Percentiles rank a stretch among this genome's conserved stretches.
Conservation (phyloP, 192 early-diverging fungal species). For the Umbelopsis sp. region DNA sequence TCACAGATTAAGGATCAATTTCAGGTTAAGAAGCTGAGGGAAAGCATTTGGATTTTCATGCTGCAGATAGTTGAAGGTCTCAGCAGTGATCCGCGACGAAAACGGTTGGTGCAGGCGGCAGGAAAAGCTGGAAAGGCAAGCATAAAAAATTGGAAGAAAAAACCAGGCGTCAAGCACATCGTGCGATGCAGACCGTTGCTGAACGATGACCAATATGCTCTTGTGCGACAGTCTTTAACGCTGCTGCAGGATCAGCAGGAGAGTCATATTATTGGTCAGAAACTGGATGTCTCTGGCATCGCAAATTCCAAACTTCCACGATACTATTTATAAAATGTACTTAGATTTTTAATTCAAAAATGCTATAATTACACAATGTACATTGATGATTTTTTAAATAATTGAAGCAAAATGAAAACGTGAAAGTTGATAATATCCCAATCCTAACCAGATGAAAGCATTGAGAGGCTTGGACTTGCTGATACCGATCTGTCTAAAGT, state of each 20-base stretch:
- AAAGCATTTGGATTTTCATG: slow-evolving; percentile 15
- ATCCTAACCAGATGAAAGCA: not conserved
- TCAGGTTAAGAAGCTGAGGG: not conserved
- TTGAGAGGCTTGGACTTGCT: not conserved
- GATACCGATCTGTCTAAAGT: not conserved
- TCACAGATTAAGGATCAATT: not conserved
- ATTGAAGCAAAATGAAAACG: too few species aligned
- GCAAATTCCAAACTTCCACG: not conserved
- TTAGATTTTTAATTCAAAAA: not conserved
- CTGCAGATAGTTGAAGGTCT: slow-evolving; percentile 1
- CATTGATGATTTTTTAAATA: not conserved
- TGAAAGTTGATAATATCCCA: not conserved
- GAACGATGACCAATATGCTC: not conserved
- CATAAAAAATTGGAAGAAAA: slow-evolving; percentile 14
- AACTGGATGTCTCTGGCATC: not conserved
- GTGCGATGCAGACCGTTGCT: not conserved
- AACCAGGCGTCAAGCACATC: not conserved
- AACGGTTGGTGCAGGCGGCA: slow-evolving; percentile 1
- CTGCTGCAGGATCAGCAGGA: not conserved
- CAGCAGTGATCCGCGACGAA: not conserved
- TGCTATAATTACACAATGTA: too few species aligned
- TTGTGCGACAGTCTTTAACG: not conserved
- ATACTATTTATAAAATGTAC: not conserved
- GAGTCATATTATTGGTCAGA: not conserved
- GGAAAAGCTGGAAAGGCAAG: slow-evolving; percentile 7